A percentile compares a stretch with the other conserved stretches of the same genome.
These are phyloP conservation scores for Insectozyma bohioensis DNA, from an alignment of 1,139 yeast genomes.

Conservation along the genomic window DNA sequence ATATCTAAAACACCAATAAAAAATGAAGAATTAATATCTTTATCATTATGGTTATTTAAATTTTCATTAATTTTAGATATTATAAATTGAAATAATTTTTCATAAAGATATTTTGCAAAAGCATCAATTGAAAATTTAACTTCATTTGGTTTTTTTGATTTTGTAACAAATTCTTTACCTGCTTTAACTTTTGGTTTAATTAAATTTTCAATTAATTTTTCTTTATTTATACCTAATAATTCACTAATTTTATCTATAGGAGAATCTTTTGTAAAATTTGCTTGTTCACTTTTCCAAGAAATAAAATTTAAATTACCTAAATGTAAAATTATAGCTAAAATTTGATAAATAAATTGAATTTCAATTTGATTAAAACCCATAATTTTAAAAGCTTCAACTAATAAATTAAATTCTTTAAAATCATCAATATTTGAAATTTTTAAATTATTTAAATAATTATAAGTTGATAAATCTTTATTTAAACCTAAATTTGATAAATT, in stretches of 20 bases:
- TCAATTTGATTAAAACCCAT: slow-evolving; percentile 69
- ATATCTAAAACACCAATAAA: slow-evolving; percentile 94
- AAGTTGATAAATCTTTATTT: slow-evolving; percentile 43
- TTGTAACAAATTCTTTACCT: slow-evolving; percentile 83
- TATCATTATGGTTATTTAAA: slow-evolving; percentile 36
- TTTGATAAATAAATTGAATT: slow-evolving; percentile 57
- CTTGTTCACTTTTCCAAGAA: slow-evolving; percentile 77
- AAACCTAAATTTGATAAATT: slow-evolving; percentile 51
- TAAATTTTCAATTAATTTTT: slow-evolving; percentile 55
- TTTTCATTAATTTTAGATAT: slow-evolving; percentile 77
- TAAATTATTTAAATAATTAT: slow-evolving; percentile 58
- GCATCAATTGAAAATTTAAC: slow-evolving; percentile 86
- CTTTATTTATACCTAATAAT: slow-evolving; percentile 62
- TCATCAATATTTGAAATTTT: slow-evolving; percentile 76
- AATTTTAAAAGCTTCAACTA: slow-evolving; percentile 65
- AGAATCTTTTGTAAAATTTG: slow-evolving; percentile 55
- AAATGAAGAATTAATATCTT: slow-evolving; percentile 39
- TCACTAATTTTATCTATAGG: slow-evolving; percentile 60
- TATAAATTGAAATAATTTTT: slow-evolving; percentile 74
- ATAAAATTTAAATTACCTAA: slow-evolving; percentile 82
- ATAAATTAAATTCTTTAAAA: slow-evolving; percentile 56
- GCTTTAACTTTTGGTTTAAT: slow-evolving; percentile 86
- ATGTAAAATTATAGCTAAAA: slow-evolving; percentile 76
- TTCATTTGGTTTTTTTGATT: slow-evolving; percentile 76
- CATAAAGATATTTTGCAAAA: slow-evolving; percentile 82